A percentile compares a stretch with the other conserved stretches of the same genome.
Evolutionary conservation across 768 basidiomycete species (phyloP).

Genomic region (Leucocoprinus sp.): DNA sequence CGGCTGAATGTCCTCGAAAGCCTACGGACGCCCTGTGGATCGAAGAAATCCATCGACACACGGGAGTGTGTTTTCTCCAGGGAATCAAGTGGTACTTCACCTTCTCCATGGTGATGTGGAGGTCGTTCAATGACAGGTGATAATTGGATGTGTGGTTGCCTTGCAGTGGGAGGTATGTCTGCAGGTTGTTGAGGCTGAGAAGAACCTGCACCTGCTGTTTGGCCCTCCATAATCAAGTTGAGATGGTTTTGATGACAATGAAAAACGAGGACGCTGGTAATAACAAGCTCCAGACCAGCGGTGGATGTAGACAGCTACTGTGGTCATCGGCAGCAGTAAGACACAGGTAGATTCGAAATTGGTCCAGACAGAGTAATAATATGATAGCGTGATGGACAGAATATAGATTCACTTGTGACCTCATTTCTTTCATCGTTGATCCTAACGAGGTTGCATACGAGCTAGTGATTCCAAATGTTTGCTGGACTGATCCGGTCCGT

Average conservation of each 20-base stretch:
- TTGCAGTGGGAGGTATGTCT: background rate
- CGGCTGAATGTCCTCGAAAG: conserved; percentile 30
- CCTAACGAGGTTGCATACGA: too few relatives aligned
- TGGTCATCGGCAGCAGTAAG: too few relatives aligned
- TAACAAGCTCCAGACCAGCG: background rate
- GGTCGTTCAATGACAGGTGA: background rate
- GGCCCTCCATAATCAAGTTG: background rate
- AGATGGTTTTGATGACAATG: too few relatives aligned
- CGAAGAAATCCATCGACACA: conserved; percentile 43
- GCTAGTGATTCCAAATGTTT: too few relatives aligned
- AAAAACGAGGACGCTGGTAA: too few relatives aligned
- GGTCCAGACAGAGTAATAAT: too few relatives aligned
- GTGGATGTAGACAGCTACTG: background rate
- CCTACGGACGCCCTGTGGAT: conserved; percentile 38
- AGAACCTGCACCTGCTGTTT: background rate
- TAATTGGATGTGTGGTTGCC: background rate
- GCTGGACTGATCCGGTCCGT: too few relatives aligned
- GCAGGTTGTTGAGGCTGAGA: background rate
- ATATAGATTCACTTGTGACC: too few relatives aligned
- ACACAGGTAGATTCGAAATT: too few relatives aligned
- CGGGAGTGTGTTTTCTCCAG: conserved; percentile 15
- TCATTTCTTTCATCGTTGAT: too few relatives aligned
- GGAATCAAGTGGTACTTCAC: background rate
- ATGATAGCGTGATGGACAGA: too few relatives aligned
- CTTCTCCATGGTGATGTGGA: background rate